Evolutionary conservation across 2,329 filamentous ascomycete genomes (phyloP).

Genomic region (Monilinia polystroma): DNA sequence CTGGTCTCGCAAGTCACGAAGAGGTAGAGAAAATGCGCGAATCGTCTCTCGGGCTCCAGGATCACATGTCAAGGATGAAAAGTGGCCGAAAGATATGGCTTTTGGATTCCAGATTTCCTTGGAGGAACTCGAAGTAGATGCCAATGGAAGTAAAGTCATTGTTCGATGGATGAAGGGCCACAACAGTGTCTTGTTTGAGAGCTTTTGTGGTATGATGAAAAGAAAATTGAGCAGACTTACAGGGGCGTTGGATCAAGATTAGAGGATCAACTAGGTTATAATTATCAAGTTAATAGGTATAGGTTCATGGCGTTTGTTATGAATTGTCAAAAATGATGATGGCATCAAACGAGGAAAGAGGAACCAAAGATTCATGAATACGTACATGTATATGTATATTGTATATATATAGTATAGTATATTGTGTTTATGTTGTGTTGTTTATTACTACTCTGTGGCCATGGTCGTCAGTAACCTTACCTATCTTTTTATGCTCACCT

Average conservation of each 20-base stretch:
- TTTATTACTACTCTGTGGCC: too few species aligned
- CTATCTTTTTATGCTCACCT: too few species aligned
- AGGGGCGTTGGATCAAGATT: too few species aligned
- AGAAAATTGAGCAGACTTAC: slow-evolving; percentile 36
- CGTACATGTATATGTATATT: too few species aligned
- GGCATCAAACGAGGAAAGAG: too few species aligned
- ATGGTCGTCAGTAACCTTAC: too few species aligned
- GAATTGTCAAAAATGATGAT: too few species aligned
- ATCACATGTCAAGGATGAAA: slow-evolving; percentile 31
- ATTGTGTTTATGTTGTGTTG: too few species aligned
- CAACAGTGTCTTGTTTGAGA: slow-evolving; percentile 76
- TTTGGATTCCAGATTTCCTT: slow-evolving; percentile 59
- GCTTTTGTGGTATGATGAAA: slow-evolving; percentile 79
- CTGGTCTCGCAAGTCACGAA: slow-evolving; percentile 41
- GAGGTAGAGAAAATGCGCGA: slow-evolving; percentile 14
- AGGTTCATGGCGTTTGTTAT: not conserved
- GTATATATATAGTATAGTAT: too few species aligned
- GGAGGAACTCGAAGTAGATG: slow-evolving; percentile 41
- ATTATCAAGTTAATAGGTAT: not conserved
- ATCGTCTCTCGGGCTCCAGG: slow-evolving; percentile 33
- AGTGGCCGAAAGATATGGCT: slow-evolving; percentile 37
- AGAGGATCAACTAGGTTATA: not conserved
- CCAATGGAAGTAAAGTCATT: slow-evolving; percentile 48
- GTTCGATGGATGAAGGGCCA: slow-evolving; percentile 75
- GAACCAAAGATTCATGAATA: too few species aligned